Conservation (phyloP, 140 eudicot species). For the Ambrosia hybrid region DNA sequence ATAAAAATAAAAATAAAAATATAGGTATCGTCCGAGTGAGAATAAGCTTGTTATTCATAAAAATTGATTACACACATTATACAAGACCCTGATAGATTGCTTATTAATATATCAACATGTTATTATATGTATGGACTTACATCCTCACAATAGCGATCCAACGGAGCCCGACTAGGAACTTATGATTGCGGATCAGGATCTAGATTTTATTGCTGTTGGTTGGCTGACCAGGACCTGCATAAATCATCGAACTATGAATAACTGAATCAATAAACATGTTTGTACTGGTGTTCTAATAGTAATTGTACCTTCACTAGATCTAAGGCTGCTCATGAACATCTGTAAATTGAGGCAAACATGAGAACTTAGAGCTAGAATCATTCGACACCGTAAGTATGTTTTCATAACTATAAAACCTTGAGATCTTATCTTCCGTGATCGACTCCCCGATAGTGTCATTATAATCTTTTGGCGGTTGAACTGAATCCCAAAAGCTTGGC, state of each 20-base stretch:
- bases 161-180: neutral
- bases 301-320: slow-evolving; percentile 25
- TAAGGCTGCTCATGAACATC: slow-evolving; percentile 21
- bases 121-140: slow-evolving; percentile 26
- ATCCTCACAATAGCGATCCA: slow-evolving; percentile 24
- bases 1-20: neutral
- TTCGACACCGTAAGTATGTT: slow-evolving; percentile 10
- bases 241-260: neutral
- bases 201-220: slow-evolving; percentile 1
- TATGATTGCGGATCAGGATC: slow-evolving; percentile 8
- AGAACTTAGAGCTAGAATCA: slow-evolving; percentile 22
- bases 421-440: slow-evolving; percentile 8
- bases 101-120: slow-evolving; percentile 10
- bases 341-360: slow-evolving; percentile 11
- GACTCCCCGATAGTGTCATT: slow-evolving; percentile 12
- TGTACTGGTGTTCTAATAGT: neutral
- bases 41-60: slow-evolving; percentile 12
- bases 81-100: slow-evolving; percentile 23
- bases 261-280: neutral
- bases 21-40: neutral
- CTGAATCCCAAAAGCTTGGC: slow-evolving; percentile 23
- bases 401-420: slow-evolving; percentile 26
- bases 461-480: slow-evolving; percentile 20
- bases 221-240: slow-evolving; percentile 19
- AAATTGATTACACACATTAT: neutral